Evolutionary conservation across 345 rosid genomes (phyloP), one percentile per base, ranked within the genome.

Genomic region (Eucalyptus globulus): DNA sequence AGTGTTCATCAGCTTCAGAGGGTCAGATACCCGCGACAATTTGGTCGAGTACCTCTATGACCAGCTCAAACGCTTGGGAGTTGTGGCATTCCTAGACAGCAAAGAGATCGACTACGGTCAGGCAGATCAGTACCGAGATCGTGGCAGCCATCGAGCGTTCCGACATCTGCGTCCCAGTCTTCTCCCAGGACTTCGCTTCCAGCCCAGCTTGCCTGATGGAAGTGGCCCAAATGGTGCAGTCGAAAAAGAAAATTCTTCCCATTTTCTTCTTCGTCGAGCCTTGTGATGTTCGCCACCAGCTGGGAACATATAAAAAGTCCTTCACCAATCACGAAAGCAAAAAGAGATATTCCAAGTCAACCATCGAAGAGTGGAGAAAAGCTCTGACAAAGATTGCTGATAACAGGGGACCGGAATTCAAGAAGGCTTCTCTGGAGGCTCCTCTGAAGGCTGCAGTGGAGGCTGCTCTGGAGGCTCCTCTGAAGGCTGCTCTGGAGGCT

Each of bases 41-140:
- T 26, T 58, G 2, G 1, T 24, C 13, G 14, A 11, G n/a, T 11
- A 26, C 65, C 6, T 58, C 65, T 10, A 9, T 0, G 4, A 26
- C 6, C 7, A 0, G 65, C 65, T 58, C n/a, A 11, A 0, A 58
- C 13, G 65, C 13, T 5, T 5, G 65, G 65, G 65, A 0, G 1
- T 58, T 24, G 14, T 11, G 14, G n/a, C 7, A 26, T 58, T 58
- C 53, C 21, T 50, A 50, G 19, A 50, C 53, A 2, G 53, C 53
- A 1, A 50, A 6, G 80, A 67, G 43, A 67, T 67, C 12, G 2
- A 16, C 0, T 53, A 8, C 24, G 4, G 15, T 9, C 3, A 4
- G 0, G 3, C 0, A 2, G 11, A 67, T 67, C 22, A 1, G 11
- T 4, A 16, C 2, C 6, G 1, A 4, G 80, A 69, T 69, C 24